These are phyloP conservation scores for Zhuliangozyma parablackwelliae DNA, from an alignment of 1,139 yeast genomes.

Conservation along the genomic window DNA sequence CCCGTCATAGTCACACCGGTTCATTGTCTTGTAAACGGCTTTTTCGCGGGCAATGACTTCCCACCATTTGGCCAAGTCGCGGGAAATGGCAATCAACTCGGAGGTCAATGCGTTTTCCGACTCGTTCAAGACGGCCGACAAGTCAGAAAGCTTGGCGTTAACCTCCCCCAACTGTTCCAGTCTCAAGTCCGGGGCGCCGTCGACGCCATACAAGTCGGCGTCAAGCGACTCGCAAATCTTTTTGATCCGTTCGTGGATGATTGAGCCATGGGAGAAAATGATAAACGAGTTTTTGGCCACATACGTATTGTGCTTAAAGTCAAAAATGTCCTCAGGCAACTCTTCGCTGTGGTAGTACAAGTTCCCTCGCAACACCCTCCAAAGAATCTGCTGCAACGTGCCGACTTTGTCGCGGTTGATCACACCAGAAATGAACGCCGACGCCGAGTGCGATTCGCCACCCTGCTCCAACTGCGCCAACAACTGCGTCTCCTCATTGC, in stretches of 20 bases:
- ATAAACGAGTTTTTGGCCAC: slow-evolving; percentile 41
- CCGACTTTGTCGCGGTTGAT: slow-evolving; percentile 67
- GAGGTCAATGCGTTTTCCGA: slow-evolving; percentile 59
- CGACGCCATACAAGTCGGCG: slow-evolving; percentile 39
- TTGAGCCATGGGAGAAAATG: slow-evolving; percentile 42
- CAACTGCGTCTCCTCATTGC: slow-evolving; percentile 18
- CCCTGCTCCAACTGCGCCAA: slow-evolving; percentile 26
- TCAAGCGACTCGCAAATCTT: slow-evolving; percentile 46
- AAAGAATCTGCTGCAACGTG: slow-evolving; percentile 77
- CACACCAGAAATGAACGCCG: slow-evolving; percentile 73
- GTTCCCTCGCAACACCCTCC: slow-evolving; percentile 93
- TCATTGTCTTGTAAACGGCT: slow-evolving; percentile 63
- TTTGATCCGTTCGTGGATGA: slow-evolving; percentile 36
- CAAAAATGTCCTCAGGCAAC: slow-evolving; percentile 47
- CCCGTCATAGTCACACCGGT: slow-evolving; percentile 61
- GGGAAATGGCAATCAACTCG: slow-evolving; percentile 69
- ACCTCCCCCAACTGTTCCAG: slow-evolving; percentile 51
- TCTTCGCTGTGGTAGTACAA: slow-evolving; percentile 70
- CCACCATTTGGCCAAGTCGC: slow-evolving; percentile 69
- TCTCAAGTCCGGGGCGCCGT: slow-evolving; percentile 25
- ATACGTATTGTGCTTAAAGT: slow-evolving; percentile 27
- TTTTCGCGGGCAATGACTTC: slow-evolving; percentile 66
- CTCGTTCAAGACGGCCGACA: slow-evolving; percentile 51
- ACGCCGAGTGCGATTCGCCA: slow-evolving; percentile 15
- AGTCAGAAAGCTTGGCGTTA: slow-evolving; percentile 52